phyloP scores from a whole-genome alignment of 1,284 basidiomycete genomes.

The Phellopilus nigrolimitatus region DNA sequence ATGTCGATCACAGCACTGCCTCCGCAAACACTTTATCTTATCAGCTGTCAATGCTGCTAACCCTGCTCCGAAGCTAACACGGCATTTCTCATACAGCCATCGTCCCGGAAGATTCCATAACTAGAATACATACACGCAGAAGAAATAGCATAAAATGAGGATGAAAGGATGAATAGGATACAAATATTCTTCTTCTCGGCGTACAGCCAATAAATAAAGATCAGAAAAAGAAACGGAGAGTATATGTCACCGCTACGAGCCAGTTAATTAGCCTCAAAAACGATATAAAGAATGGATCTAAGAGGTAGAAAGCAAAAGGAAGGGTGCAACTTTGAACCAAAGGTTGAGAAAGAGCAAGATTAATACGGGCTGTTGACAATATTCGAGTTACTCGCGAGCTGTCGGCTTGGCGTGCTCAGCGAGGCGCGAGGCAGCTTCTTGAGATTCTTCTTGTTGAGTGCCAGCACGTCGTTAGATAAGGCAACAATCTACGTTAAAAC shows the following conservation, averaged over 20 bases:
- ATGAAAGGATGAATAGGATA: too few relatives aligned
- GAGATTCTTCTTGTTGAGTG: slow-evolving; percentile 90
- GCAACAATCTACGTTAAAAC: slow-evolving; percentile 72
- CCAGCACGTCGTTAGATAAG: slow-evolving; percentile 89
- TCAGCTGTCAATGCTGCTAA: too few relatives aligned
- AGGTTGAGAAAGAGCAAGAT: slow-evolving; percentile 8
- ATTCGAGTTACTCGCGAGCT: slow-evolving; percentile 46
- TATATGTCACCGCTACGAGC: too few relatives aligned
- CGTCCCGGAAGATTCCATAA: too few relatives aligned
- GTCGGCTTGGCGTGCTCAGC: slow-evolving; percentile 47
- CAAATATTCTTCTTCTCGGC: too few relatives aligned
- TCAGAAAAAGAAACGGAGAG: neutral
- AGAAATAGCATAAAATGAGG: too few relatives aligned
- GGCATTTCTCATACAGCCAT: too few relatives aligned
- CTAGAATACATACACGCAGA: too few relatives aligned
- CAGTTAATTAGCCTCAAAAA: neutral
- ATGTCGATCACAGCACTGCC: too few relatives aligned
- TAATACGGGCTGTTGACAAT: slow-evolving; percentile 74
- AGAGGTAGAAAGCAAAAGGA: neutral
- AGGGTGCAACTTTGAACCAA: neutral
- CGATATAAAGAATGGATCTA: slow-evolving; percentile 1
- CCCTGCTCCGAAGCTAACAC: too few relatives aligned
- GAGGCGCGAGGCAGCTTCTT: slow-evolving; percentile 83
- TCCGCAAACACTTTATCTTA: too few relatives aligned
- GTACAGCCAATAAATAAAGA: too few relatives aligned